These are phyloP conservation scores for Epichloe brachyelytri DNA, from an alignment of 2,329 filamentous ascomycete species.

Conservation along the genomic window DNA sequence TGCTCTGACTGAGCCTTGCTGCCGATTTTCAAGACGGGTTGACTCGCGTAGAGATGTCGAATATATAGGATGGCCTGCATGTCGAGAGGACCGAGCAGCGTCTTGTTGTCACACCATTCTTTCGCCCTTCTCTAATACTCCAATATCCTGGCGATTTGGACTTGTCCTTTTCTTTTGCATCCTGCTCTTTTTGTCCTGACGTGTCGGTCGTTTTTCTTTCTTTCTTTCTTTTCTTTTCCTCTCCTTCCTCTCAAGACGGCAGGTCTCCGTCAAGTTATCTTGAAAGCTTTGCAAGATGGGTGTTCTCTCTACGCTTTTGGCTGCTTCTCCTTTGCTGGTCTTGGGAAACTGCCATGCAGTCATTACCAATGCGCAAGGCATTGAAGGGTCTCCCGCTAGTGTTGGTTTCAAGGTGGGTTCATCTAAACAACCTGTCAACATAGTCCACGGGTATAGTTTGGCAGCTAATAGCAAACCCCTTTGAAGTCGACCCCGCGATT, in stretches of 20 bases:
- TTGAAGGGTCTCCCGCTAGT: constrained; percentile 31
- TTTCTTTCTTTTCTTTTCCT: too few species aligned
- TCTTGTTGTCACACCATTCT: neutral
- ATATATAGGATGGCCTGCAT: neutral
- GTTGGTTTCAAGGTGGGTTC: constrained; percentile 34
- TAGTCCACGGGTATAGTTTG: too few species aligned
- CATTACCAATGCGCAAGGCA: constrained; percentile 33
- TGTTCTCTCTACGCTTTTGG: neutral
- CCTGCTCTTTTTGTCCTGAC: too few species aligned
- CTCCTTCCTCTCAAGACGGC: neutral
- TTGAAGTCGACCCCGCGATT: constrained; percentile 35
- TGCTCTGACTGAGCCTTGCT: too few species aligned
- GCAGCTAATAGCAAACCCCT: neutral
- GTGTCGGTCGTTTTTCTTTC: neutral
- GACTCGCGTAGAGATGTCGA: too few species aligned
- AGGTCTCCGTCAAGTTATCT: neutral
- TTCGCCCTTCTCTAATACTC: neutral
- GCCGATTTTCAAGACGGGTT: too few species aligned
- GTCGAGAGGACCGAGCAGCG: neutral
- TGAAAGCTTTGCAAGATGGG: neutral
- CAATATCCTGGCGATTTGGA: neutral
- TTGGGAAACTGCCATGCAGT: constrained; percentile 25
- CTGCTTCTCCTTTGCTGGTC: neutral
- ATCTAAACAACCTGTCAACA: too few species aligned
- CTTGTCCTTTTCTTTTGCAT: neutral